Evolutionary conservation across 2,329 filamentous ascomycete species (phyloP), one percentile per base, ranked within the genome.

Genomic region (Nothophoma quercina): DNA sequence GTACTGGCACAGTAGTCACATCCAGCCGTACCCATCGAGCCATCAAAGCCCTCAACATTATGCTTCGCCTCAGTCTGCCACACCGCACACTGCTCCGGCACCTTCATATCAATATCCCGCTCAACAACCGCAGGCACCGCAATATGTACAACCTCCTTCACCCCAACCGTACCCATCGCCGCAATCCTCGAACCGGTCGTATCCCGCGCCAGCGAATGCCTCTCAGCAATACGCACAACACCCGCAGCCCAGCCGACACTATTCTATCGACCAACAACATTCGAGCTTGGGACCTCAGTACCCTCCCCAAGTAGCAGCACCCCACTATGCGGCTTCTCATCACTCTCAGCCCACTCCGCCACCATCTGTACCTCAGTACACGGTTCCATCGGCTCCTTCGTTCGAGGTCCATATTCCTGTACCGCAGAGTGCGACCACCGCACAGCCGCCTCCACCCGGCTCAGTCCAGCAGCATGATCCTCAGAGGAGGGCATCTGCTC

Each of bases 401-500:
- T 70, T 65, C 34, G 68, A 69, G 36, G 50, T 68, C 7, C 61
- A 63, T 21, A 51, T 59, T 19, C 51, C 62, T 4, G 53, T 62
- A 3, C 46, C 63, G 8, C 63, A 63, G 42, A 60, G 23, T 30
- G 43, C 62, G 7, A 51, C 66, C 15, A 39, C 60, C 6, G 30
- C 45, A 21, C 58, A 60, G 35, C 62, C 59, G 10, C 51, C 59
- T 26, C 42, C 55, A 2, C 60, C 63, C 21, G 56, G 46, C 21
- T 49, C 62, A 15, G 43, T 57, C 23, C 41, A 52, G 7, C 65
- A 64, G 19, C 60, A 64, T 16, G 63, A 71, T 36, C 44, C 59
- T n/a, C 60, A 65, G 22, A 64, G 70, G 41, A 58, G 70, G 34
- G 58, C 69, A 18, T 73, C 70, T 10, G 68, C 69, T 33, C 69